Evolutionary conservation across 1,139 yeast genomes (phyloP).

Genomic region (Scheffersomyces segobiensis): DNA sequence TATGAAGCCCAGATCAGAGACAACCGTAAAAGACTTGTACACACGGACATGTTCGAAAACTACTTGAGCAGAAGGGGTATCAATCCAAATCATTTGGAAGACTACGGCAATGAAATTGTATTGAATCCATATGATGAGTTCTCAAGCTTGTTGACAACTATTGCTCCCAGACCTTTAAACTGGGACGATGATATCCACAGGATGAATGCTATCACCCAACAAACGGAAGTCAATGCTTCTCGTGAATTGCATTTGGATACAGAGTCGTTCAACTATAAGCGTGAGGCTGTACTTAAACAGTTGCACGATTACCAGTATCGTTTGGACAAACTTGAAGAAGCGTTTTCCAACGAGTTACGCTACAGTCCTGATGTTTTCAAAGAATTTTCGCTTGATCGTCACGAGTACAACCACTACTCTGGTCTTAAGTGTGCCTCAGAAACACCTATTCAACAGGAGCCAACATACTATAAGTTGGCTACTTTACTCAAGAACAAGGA

Average conservation of each 20-base stretch:
- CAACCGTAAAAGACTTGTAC: slow-evolving; percentile 23
- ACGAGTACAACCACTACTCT: slow-evolving; percentile 25
- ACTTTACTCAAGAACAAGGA: slow-evolving; percentile 26
- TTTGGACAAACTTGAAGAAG: slow-evolving; percentile 17
- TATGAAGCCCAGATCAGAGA: slow-evolving; percentile 15
- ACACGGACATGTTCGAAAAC: slow-evolving; percentile 25
- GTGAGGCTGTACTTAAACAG: slow-evolving; percentile 18
- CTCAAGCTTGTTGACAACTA: slow-evolving; percentile 9
- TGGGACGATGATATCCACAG: slow-evolving; percentile 18
- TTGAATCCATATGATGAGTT: slow-evolving; percentile 19
- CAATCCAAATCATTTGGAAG: slow-evolving; percentile 6
- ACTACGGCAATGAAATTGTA: slow-evolving; percentile 5
- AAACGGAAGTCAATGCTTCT: slow-evolving; percentile 16
- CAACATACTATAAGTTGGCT: slow-evolving; percentile 36
- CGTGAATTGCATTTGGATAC: slow-evolving; percentile 20
- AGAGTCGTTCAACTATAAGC: slow-evolving; percentile 23
- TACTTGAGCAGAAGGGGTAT: slow-evolving; percentile 22
- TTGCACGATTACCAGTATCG: slow-evolving; percentile 11
- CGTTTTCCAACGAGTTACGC: slow-evolving; percentile 27
- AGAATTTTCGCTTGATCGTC: slow-evolving; percentile 15
- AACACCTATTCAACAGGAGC: slow-evolving; percentile 17
- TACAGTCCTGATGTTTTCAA: slow-evolving; percentile 16
- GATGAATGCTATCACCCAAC: slow-evolving; percentile 17
- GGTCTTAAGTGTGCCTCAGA: slow-evolving; percentile 23
- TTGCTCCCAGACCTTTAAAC: slow-evolving; percentile 20